Evolutionary conservation across 2,329 filamentous ascomycete genomes (phyloP).

Genomic region (Arachnomyces sp.): DNA sequence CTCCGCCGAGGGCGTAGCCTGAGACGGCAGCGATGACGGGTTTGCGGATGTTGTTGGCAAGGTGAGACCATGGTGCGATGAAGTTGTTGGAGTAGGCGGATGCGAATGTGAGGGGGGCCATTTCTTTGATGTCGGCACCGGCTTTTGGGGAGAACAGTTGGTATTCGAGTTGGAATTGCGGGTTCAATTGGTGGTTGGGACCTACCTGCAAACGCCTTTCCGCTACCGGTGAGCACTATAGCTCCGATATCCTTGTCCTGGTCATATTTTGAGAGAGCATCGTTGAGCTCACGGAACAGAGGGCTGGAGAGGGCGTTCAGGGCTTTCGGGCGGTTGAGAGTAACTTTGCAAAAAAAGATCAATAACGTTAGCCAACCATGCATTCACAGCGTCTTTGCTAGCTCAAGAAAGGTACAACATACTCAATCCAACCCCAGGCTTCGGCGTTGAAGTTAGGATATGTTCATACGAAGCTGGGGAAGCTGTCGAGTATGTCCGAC

Average conservation of each 20-base stretch:
- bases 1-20: constrained; percentile 87
- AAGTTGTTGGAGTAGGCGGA: constrained; percentile 83
- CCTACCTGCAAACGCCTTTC: constrained; percentile 71
- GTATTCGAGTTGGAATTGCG: not conserved
- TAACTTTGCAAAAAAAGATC: constrained; percentile 50
- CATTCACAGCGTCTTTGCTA: not conserved
- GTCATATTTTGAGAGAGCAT: constrained; percentile 64
- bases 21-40: constrained; percentile 91
- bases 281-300: constrained; percentile 81
- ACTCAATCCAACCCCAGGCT: constrained; percentile 87
- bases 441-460: constrained; percentile 72
- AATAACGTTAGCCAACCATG: too few relatives aligned
- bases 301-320: constrained; percentile 89
- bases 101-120: constrained; percentile 85
- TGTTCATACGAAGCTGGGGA: constrained; percentile 57
- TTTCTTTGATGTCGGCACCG: constrained; percentile 98
- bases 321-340: constrained; percentile 86
- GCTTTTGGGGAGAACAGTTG: constrained; percentile 37
- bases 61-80: constrained; percentile 87
- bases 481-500: constrained; percentile 34
- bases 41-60: constrained; percentile 79
- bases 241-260: constrained; percentile 59
- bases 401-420: constrained; percentile 23
- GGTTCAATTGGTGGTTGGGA: not conserved
- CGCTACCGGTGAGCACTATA: constrained; percentile 79